These are phyloP conservation scores for Durusdinium trenchii DNA, from an alignment of 73 alveolate species.

Conservation along the genomic window DNA sequence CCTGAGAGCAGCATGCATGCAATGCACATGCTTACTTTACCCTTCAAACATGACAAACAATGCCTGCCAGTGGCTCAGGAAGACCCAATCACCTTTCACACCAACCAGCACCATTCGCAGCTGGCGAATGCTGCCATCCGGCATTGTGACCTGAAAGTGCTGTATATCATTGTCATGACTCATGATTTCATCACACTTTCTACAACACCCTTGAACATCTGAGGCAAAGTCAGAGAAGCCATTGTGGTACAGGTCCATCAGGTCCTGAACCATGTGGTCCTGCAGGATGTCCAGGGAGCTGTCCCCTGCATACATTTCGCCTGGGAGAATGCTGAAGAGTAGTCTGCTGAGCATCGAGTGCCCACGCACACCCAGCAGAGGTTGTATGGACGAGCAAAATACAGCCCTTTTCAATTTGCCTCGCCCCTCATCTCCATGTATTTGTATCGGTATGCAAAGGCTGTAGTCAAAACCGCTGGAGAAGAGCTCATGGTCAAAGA, in stretches of 20 bases:
- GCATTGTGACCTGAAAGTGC: background rate
- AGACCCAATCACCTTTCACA: slow-evolving; percentile 26
- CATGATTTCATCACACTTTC: background rate
- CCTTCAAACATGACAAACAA: background rate
- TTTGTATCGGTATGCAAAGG: background rate
- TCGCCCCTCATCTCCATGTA: slow-evolving; percentile 26
- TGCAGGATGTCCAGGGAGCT: background rate
- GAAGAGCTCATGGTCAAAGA: background rate
- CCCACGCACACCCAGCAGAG: background rate
- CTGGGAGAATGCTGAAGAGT: background rate
- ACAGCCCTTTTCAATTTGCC: background rate
- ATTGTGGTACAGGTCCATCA: background rate
- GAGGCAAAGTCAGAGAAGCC: background rate
- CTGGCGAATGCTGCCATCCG: background rate
- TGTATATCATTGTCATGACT: background rate
- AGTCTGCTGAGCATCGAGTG: background rate
- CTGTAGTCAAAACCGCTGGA: background rate
- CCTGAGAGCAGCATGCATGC: background rate
- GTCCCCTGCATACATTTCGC: slow-evolving; percentile 19
- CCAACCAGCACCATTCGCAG: background rate
- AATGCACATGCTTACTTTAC: background rate
- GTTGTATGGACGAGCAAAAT: background rate
- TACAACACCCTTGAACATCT: background rate
- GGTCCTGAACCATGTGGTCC: background rate
- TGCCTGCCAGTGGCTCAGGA: background rate